phyloP scores from a whole-genome alignment of 768 basidiomycete species.

The Agaricus blazei region DNA sequence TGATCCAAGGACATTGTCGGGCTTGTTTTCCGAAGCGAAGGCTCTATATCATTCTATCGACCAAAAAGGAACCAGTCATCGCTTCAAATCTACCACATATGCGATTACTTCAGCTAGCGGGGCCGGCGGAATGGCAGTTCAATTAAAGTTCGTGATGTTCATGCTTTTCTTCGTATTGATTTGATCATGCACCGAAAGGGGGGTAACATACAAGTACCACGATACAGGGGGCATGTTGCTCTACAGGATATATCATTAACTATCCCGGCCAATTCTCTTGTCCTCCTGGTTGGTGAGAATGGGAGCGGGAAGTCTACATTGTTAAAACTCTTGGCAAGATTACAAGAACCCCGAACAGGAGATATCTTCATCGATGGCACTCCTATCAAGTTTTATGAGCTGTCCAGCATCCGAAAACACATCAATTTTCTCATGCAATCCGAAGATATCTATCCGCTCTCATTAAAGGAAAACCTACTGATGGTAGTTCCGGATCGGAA shows the following conservation, averaged over 20 bases:
- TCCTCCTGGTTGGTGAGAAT: constrained; percentile 41
- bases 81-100: neutral
- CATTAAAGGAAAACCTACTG: constrained; percentile 26
- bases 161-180: neutral
- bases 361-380: constrained; percentile 34
- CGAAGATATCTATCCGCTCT: constrained; percentile 28
- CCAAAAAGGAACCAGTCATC: neutral
- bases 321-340: constrained; percentile 33
- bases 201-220: constrained; percentile 14
- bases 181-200: constrained; percentile 1
- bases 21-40: constrained; percentile 13
- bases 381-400: constrained; percentile 25
- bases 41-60: constrained; percentile 16
- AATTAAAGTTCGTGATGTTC: constrained; percentile 15
- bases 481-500: constrained; percentile 18
- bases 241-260: constrained; percentile 30
- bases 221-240: constrained; percentile 11
- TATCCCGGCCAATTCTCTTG: constrained; percentile 35
- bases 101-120: constrained; percentile 7
- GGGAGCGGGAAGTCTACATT: constrained; percentile 42
- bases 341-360: constrained; percentile 27
- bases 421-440: constrained; percentile 40
- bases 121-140: constrained; percentile 19
- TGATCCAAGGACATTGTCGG: constrained; percentile 8
- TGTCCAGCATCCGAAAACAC: constrained; percentile 26